These are phyloP conservation scores for Dovyalis caffra DNA, from an alignment of 345 rosid genomes.

Conservation along the genomic window DNA sequence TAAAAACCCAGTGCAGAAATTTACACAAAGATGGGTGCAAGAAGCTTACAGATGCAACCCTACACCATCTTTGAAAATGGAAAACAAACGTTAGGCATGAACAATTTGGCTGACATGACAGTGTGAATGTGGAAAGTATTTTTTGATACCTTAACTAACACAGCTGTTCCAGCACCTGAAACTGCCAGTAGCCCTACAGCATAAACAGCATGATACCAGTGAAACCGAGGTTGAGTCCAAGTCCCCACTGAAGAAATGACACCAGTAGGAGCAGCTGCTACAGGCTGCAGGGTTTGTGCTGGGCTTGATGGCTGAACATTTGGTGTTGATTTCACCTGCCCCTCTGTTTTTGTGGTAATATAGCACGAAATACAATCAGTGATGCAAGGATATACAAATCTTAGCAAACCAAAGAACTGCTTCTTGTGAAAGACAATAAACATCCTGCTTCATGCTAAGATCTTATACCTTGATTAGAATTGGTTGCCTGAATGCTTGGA, in stretches of 20 bases:
- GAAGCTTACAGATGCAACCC: not conserved
- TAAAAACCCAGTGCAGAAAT: not conserved
- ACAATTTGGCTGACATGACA: conserved; percentile 1
- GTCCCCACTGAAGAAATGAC: conserved; percentile 37
- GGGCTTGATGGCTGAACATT: conserved; percentile 52
- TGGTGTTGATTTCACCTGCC: conserved; percentile 48
- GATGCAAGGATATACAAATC: conserved; percentile 4
- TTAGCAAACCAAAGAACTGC: conserved; percentile 13
- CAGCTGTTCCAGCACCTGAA: conserved; percentile 85
- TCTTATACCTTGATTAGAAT: conserved; percentile 52
- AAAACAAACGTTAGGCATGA: not conserved
- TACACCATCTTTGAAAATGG: not conserved
- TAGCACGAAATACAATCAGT: conserved; percentile 23
- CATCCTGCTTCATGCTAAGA: conserved; percentile 4
- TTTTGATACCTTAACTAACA: conserved; percentile 67
- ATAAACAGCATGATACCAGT: conserved; percentile 80
- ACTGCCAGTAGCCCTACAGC: conserved; percentile 78
- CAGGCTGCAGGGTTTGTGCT: conserved; percentile 55
- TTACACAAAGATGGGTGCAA: not conserved
- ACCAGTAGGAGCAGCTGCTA: conserved; percentile 49
- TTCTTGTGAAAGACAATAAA: not conserved
- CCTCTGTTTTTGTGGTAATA: conserved; percentile 37
- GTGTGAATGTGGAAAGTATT: not conserved
- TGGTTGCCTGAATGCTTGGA: conserved; percentile 64
- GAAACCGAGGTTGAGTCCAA: conserved; percentile 40